Base-by-base conservation (phyloP, 2,329 filamentous ascomycete species). In the Raffaelea ambrosiae region DNA sequence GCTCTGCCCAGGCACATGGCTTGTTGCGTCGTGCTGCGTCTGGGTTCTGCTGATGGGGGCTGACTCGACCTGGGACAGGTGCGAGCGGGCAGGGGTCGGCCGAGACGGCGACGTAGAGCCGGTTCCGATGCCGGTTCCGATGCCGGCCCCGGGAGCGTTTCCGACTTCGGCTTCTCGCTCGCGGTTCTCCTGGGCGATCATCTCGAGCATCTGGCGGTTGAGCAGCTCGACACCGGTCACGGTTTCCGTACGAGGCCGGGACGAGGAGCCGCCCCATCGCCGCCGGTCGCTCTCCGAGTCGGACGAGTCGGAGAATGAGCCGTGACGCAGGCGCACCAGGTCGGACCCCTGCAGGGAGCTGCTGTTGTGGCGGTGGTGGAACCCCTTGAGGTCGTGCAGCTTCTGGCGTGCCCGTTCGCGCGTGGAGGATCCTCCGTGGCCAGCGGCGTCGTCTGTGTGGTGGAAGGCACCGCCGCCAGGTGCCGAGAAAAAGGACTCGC, bases 161-260 rank as follows among this genome's bases (percentile, higher is more conserved):
- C 11, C 47, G 11, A 18, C 49, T 52, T 40, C 54, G 62, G n/a
- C 35, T 38, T 70, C 68, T 38, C 66, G 64, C 40, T 71, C 68
- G 13, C 63, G 62, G 5, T 68, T 70, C 57, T 82, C 77, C 51
- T 70, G 71, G 5, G 73, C 73, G 51, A 81, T 69, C 66, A 80
- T 74, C 49, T 81, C 76, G 49, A 73, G 63, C 76, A 82, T 81
- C 57, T 81, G 78, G 58, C 76, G 79, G 52, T 79, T 75, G 13
- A 82, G 62, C 13, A 81, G 63, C 48, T 79, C 73, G 51, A 71
- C 73, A 21, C 67, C 68, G 40, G 63, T 69, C 53, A 70, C 66
- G 2, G 74, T 79, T 11, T 67, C 70, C 16, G 45, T 8, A n/a
- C 41, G 44, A 66, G 62, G 22, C 33, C 21, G 18, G 7, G 26